A percentile compares a stretch with the other conserved stretches of the same genome.
These are phyloP conservation scores for Aspergillus brasiliensis DNA, from an alignment of 2,329 filamentous ascomycete genomes.

Conservation along the genomic window DNA sequence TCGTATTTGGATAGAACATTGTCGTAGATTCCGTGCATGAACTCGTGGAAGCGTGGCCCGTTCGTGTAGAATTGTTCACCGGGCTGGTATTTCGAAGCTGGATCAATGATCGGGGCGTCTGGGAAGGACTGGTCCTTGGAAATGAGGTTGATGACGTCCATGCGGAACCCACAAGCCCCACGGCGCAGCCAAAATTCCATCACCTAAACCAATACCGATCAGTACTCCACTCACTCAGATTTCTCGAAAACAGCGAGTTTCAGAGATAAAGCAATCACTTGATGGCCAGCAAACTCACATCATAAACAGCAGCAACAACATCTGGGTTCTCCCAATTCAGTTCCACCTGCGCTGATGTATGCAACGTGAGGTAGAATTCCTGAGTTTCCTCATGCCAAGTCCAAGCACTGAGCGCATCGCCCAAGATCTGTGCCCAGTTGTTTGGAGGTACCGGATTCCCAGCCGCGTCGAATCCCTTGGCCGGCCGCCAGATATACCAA, in stretches of 20 bases:
- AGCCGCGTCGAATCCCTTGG: constrained; percentile 57
- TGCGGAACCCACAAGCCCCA: constrained; percentile 71
- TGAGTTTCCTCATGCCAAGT: constrained; percentile 68
- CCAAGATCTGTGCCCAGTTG: constrained; percentile 60
- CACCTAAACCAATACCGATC: constrained; percentile 69
- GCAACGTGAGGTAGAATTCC: constrained; percentile 77
- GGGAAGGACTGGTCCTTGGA: constrained; percentile 62
- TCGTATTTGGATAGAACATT: constrained; percentile 57
- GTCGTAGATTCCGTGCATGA: constrained; percentile 53
- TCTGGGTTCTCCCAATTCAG: constrained; percentile 75
- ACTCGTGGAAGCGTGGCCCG: constrained; percentile 61
- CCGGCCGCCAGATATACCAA: constrained; percentile 64
- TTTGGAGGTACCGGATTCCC: constrained; percentile 64
- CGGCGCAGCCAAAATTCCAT: constrained; percentile 78
- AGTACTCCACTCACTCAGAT: constrained; percentile 52
- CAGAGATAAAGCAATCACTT: too few relatives aligned
- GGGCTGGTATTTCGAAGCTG: constrained; percentile 58
- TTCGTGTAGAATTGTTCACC: constrained; percentile 60
- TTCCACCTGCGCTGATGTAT: constrained; percentile 74
- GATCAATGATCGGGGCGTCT: constrained; percentile 37
- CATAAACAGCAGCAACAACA: too few relatives aligned
- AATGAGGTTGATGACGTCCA: constrained; percentile 74
- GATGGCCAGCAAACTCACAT: too few relatives aligned
- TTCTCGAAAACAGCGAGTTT: too few relatives aligned
- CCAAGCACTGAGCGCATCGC: constrained; percentile 39